Conservation (phyloP, 192 early-diverging fungal species). For the Phlyctochytrium bullatum region DNA sequence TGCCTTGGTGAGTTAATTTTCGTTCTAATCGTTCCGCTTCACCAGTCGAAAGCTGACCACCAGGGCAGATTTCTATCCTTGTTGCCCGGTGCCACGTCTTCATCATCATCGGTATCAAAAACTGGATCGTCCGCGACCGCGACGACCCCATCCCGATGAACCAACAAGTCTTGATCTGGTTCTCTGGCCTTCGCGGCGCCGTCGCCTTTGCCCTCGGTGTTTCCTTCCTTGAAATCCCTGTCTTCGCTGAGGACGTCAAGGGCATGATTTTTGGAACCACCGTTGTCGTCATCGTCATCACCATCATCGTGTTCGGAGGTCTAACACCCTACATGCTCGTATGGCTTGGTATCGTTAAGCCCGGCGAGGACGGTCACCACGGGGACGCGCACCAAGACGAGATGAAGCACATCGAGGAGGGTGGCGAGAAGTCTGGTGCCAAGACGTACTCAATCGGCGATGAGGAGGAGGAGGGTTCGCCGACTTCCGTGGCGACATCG, state of each 20-base stretch:
- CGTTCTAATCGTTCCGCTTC: background rate
- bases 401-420: no score
- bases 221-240: constrained; percentile 53
- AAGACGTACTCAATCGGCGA: constrained; percentile 26
- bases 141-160: constrained; percentile 41
- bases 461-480: constrained; percentile 28
- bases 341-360: constrained; percentile 42
- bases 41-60: background rate
- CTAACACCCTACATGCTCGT: constrained; percentile 58
- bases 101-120: constrained; percentile 43
- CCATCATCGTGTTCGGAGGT: constrained; percentile 56
- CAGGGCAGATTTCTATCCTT: constrained; percentile 46
- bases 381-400: no score
- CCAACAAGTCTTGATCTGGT: constrained; percentile 58
- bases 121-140: constrained; percentile 27
- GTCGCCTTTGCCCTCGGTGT: constrained; percentile 63
- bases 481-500: background rate
- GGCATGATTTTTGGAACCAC: constrained; percentile 60
- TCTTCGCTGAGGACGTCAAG: constrained; percentile 46
- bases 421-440: no score
- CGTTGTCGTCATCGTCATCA: constrained; percentile 56
- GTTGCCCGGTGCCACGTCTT: constrained; percentile 56
- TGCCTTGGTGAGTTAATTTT: constrained; percentile 37
- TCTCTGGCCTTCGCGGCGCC: constrained; percentile 59
- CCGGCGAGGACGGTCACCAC: constrained; percentile 16